phyloP scores from a whole-genome alignment of 2,329 filamentous ascomycete genomes.

The Phoma sp. region DNA sequence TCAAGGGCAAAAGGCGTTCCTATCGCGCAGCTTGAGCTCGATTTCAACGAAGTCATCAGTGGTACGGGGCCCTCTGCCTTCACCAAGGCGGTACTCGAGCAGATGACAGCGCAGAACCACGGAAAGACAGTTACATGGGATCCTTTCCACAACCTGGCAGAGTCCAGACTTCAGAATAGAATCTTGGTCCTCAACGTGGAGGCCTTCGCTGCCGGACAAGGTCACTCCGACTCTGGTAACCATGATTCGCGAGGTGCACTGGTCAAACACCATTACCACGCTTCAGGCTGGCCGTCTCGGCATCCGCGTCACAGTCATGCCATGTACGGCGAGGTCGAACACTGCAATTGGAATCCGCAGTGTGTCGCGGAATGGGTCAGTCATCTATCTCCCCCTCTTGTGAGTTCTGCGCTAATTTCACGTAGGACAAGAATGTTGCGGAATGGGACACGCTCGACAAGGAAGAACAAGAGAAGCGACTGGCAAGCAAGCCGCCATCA shows the following conservation, averaged over 20 bases:
- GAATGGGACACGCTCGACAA: constrained; percentile 64
- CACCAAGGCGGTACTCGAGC: constrained; percentile 67
- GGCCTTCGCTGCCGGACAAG: constrained; percentile 75
- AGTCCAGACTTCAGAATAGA: constrained; percentile 69
- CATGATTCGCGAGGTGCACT: constrained; percentile 70
- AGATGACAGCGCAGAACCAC: constrained; percentile 62
- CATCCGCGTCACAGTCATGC: constrained; percentile 73
- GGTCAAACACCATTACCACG: constrained; percentile 78
- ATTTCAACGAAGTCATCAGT: constrained; percentile 75
- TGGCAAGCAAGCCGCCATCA: constrained; percentile 45
- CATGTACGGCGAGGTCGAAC: constrained; percentile 72
- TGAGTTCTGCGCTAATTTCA: constrained; percentile 5
- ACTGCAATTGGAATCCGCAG: constrained; percentile 71
- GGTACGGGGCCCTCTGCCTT: constrained; percentile 77
- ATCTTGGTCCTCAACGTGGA: constrained; percentile 73
- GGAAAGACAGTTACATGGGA: constrained; percentile 65
- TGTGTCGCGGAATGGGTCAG: constrained; percentile 67
- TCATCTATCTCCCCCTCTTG: neutral
- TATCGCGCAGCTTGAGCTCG: constrained; percentile 67
- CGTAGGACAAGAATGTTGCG: constrained; percentile 64
- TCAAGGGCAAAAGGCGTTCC: constrained; percentile 64
- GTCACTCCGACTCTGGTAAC: constrained; percentile 74
- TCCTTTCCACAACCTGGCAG: constrained; percentile 68
- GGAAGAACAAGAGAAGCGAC: constrained; percentile 64
- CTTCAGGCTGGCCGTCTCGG: constrained; percentile 71